Base-by-base conservation (phyloP, 73 alveolate species). In the Breviolum minutum region DNA sequence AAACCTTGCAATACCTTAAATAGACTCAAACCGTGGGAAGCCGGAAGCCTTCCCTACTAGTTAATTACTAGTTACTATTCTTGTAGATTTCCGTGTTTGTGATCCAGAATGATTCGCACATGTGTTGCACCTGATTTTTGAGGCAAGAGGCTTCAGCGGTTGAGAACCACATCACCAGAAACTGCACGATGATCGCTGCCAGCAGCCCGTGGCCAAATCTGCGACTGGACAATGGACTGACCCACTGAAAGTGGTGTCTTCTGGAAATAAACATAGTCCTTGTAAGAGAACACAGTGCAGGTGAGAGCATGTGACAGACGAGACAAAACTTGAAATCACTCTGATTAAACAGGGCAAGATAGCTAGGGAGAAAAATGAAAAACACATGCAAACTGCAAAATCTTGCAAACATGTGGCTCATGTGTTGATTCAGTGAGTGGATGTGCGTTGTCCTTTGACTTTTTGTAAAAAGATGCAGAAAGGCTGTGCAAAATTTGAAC, bases 121-220 rank as follows among this genome's bases (percentile, higher is more conserved):
- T 40, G 54, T 40, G 54, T 40, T 40, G 54, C 54, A 40, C 77
- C 24, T 68, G 17, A 68, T 68, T 14, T 68, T 68, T 14, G 77
- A 17, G 77, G 24, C n/a, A 22, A 68, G 54, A 40, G 54, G 54
- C 54, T 40, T 71, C 85, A 76, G 13, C 87, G 66, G 8, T 32
- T 29, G 32, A 92, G 97, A 19, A 92, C 97, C 32, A 92, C 90
- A 61, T 92, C 97, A 13, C 97, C 97, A 14, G 90, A 73, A 29
- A 92, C 97, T 26, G 97, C 97, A 0, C 97, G 97, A 27, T 92
- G 97, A 79, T 92, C 97, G 80, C 90, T 73, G 63, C 97, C 97
- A 16, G 97, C 97, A 14, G 97, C 97, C 63, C 97, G 66, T 14
- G 97, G 97, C 97, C 97, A 92, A 14, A 92, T 60, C 71, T 92